phyloP scores from a whole-genome alignment of 768 basidiomycete species.

The Russula brevipes region DNA sequence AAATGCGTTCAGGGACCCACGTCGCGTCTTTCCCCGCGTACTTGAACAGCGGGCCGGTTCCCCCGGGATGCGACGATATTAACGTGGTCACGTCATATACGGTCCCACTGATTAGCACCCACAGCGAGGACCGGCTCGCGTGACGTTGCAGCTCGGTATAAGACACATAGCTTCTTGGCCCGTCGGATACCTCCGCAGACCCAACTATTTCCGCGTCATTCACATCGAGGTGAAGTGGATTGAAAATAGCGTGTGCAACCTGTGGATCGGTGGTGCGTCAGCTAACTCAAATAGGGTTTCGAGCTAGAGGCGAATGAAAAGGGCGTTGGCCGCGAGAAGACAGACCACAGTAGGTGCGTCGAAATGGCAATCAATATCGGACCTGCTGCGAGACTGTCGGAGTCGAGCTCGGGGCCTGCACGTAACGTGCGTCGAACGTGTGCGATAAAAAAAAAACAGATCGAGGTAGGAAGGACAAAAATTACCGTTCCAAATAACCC shows the following conservation, averaged over 20 bases:
- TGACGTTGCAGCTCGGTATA: conserved; percentile 20
- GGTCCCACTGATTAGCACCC: conserved; percentile 17
- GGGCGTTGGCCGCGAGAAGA: neutral
- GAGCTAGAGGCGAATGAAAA: neutral
- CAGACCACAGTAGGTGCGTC: neutral
- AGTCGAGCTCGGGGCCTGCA: neutral
- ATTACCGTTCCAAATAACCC: conserved; percentile 13
- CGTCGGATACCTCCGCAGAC: neutral
- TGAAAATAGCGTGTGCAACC: neutral
- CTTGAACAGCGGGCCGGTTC: conserved; percentile 78
- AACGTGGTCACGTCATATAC: conserved; percentile 23
- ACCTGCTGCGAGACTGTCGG: neutral
- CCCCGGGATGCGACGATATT: conserved; percentile 43
- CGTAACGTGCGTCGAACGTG: neutral
- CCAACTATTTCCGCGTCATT: neutral
- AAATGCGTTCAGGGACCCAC: conserved; percentile 37
- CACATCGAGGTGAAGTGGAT: conserved; percentile 17
- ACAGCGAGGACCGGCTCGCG: conserved; percentile 2
- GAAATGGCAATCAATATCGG: neutral
- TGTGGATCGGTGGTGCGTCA: neutral
- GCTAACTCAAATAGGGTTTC: neutral
- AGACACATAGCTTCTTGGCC: conserved; percentile 7
- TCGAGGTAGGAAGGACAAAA: neutral
- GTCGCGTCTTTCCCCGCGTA: conserved; percentile 90
- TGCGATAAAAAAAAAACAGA: neutral